Base-by-base conservation (phyloP, 2,329 filamentous ascomycete genomes). In the Penicillium palitans region DNA sequence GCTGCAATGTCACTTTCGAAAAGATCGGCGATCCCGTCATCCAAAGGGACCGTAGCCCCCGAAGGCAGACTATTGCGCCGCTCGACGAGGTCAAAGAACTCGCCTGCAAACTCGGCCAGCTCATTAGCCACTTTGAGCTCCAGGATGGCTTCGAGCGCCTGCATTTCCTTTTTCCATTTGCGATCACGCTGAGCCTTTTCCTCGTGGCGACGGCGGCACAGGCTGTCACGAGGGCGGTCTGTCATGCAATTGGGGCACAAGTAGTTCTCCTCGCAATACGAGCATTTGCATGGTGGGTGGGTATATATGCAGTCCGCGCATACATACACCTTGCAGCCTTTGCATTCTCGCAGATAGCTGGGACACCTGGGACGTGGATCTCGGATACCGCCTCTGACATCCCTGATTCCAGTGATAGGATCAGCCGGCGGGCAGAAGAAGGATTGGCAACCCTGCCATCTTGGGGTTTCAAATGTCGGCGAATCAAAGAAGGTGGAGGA, bases 401-500 rank as follows among this genome's bases (percentile, higher is more conserved):
- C 55, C 42, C 55, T 54, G 42, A 42, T 29, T 29, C 49, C 50
- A 24, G 50, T 54, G 44, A 54, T 48, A 21, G 50, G 50, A 31
- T 54, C 55, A 37, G 27, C 29, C 13, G 55, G 71, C 0, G 78
- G 77, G 57, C 79, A 81, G 63, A 80, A 79, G 60, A 80, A 78
- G 9, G 79, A 78, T 56, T 78, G 76, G 60, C 79, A 81, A 19
- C 79, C 79, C 66, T 76, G 74, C 79, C 79, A 80, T 55, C 67
- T 73, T 8, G 71, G 70, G 7, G 68, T 62, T 37, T 75, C 73
- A n/a, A 71, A 39, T 17, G 41, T 61, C 4, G 74, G 60, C 27
- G 74, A 70, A 50, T 78, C 71, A 59, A 72, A 75, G 58, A 73
- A 71, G 6, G 70, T 65, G 25, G 76, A 75, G 3, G 74, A 67